A percentile compares a stretch with the other conserved stretches of the same genome.
Conservation (phyloP, 768 basidiomycete genomes). For the Clitopilus hobsonii region DNA sequence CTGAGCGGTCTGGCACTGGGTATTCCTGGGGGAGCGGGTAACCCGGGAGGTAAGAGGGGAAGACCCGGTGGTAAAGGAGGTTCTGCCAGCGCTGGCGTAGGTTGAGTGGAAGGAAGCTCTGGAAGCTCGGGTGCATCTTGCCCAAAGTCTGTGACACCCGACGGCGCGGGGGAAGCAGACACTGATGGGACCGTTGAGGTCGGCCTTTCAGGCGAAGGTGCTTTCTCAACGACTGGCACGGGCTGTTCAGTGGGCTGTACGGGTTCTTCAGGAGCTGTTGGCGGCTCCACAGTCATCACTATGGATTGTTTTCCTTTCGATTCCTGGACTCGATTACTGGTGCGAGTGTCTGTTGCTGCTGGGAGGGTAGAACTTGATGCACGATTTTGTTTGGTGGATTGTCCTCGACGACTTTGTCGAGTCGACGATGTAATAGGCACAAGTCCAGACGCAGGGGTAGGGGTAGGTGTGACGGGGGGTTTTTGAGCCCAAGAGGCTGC, state of each 20-base stretch:
- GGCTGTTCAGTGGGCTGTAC: not conserved
- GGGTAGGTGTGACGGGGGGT: constrained; percentile 30
- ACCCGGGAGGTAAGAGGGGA: constrained; percentile 42
- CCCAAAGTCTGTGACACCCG: constrained; percentile 28
- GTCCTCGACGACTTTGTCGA: not conserved
- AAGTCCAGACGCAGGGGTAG: constrained; percentile 16
- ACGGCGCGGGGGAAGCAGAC: constrained; percentile 8
- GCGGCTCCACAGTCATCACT: too few relatives aligned
- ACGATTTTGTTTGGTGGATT: not conserved
- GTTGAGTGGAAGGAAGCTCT: too few relatives aligned
- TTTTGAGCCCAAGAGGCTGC: constrained; percentile 61
- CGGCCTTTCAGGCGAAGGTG: not conserved
- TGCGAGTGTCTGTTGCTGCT: not conserved
- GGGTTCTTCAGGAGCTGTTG: not conserved
- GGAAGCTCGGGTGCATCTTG: constrained; percentile 10
- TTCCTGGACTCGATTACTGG: not conserved
- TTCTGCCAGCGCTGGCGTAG: too few relatives aligned
- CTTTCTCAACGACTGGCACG: not conserved
- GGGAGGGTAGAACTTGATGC: not conserved
- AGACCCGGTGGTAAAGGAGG: constrained; percentile 39
- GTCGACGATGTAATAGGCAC: constrained; percentile 27
- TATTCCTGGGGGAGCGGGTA: constrained; percentile 61
- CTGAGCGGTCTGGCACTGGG: constrained; percentile 45
- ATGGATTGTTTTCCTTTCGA: not conserved
- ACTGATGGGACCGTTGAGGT: not conserved